phyloP scores from a whole-genome alignment of 176 grass and related monocot species.

The Typha latifolia region DNA sequence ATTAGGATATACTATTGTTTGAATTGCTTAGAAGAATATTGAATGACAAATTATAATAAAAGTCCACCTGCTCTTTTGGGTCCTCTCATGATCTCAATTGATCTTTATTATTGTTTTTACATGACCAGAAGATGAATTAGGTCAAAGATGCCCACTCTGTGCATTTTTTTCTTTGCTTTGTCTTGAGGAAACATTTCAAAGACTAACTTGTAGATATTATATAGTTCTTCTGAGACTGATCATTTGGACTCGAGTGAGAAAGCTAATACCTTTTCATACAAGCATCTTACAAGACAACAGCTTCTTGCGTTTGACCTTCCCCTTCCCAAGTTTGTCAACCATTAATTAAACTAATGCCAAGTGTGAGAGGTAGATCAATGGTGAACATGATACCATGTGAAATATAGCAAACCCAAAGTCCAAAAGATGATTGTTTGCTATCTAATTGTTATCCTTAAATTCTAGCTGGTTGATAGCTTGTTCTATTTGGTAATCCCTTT shows the following conservation, averaged over 20 bases:
- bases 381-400: not conserved
- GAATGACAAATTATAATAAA: not conserved
- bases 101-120: no score
- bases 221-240: not conserved
- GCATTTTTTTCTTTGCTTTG: not conserved
- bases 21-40: not conserved
- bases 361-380: not conserved
- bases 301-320: conserved; percentile 3
- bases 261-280: not conserved
- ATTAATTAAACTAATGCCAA: not conserved
- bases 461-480: no score
- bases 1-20: conserved; percentile 3
- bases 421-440: no score
- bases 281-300: not conserved
- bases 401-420: not conserved
- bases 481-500: no score
- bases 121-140: not conserved
- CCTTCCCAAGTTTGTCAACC: not conserved
- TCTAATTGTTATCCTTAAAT: no score
- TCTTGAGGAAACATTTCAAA: not conserved
- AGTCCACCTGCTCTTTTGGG: not conserved
- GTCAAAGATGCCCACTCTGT: not conserved
- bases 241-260: not conserved
- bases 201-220: not conserved
- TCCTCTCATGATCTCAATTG: not conserved